Evolutionary conservation across 305 asterid genomes (phyloP), one percentile per base, ranked within the genome.

Genomic region (Solanum hybrid): DNA sequence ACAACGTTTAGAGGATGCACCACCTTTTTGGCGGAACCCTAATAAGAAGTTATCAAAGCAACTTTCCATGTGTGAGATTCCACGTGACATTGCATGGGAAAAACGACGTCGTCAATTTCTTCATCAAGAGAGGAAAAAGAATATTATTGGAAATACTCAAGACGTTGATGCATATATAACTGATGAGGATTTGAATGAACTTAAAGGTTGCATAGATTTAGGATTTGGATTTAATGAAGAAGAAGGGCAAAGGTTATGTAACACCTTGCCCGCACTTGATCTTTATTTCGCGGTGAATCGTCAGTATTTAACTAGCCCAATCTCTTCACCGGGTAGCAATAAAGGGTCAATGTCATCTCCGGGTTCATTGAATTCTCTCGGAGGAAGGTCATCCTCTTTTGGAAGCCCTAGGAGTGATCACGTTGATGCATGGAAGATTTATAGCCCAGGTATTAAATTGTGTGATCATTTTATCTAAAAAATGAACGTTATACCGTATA

Each of bases 161-260:
- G 94, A 92, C 22, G 82, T 88, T 2, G 94, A 92, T 3, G 85
- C 76, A 24, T 69, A 84, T 12, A 90, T 95, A 89, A 95, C 98
- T 3, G 99, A 96, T 77, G 99, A 94, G 93, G 99, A 96, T 85
- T 92, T 95, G 75, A 92, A 91, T 10, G 99, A 96, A 94, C 94
- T 95, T 6, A 96, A 94, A 88, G 99, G 98, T 7, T 94, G 96
- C 94, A 96, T 96, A 34, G 98, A 96, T 89, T 89, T 96, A 11
- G 99, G 99, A 27, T 96, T 96, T 88, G 98, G 99, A 2, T 96
- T 96, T 90, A 94, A 95, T 2, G 98, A 95, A 82, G 94, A 95
- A 89, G 92, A 94, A 76, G 98, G 97, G 8, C 97, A 95, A 78
- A 84, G 91, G 7, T 89, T 96, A 17, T 94, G 98, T 91, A 89